These are phyloP conservation scores for Clohesyomyces aquaticus DNA, from an alignment of 495 filamentous ascomycete genomes.

Conservation along the genomic window DNA sequence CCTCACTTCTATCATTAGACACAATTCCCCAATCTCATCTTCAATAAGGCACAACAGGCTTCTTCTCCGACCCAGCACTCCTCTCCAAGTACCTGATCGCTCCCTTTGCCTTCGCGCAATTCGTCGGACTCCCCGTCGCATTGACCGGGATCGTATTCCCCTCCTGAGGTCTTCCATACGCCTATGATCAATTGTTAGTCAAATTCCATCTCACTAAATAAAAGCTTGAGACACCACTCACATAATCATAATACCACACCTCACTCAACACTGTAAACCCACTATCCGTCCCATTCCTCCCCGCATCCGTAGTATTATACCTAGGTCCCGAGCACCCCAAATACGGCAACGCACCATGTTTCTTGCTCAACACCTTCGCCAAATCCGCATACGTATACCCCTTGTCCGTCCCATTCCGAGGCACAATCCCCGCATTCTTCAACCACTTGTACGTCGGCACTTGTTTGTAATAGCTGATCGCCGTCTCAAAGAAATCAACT, in stretches of 20 bases:
- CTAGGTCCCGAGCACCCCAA: slow-evolving; percentile 54
- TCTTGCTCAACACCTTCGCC: slow-evolving; percentile 44
- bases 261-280: slow-evolving; percentile 53
- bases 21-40: neutral
- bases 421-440: slow-evolving; percentile 30
- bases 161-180: slow-evolving; percentile 52
- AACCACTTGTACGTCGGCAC: slow-evolving; percentile 53
- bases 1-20: too few species aligned
- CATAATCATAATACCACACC: slow-evolving; percentile 17
- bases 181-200: slow-evolving; percentile 43
- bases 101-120: slow-evolving; percentile 50
- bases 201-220: too few species aligned
- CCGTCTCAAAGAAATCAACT: slow-evolving; percentile 53
- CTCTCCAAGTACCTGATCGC: slow-evolving; percentile 53
- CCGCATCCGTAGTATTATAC: slow-evolving; percentile 55
- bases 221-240: neutral
- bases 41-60: slow-evolving; percentile 24
- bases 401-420: slow-evolving; percentile 41
- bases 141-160: slow-evolving; percentile 49
- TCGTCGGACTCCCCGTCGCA: slow-evolving; percentile 46
- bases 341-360: slow-evolving; percentile 51
- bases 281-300: slow-evolving; percentile 50
- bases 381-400: slow-evolving; percentile 50
- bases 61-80: slow-evolving; percentile 37
- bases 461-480: slow-evolving; percentile 48